These are phyloP conservation scores for Vitis hybrid DNA, from an alignment of 177 flowering plant genomes.

Conservation along the genomic window DNA sequence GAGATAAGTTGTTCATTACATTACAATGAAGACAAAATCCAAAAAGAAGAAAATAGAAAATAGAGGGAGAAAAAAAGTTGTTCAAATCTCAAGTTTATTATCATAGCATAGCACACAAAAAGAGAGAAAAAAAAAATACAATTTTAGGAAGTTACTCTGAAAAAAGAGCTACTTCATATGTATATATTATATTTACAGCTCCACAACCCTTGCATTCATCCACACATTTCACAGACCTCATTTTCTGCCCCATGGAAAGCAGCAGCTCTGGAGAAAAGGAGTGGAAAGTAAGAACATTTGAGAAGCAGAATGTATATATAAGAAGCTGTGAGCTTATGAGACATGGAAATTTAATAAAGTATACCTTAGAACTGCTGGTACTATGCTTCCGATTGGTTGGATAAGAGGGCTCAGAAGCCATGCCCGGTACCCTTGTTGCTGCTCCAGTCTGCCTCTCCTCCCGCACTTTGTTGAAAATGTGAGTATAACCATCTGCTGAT, in stretches of 20 bases:
- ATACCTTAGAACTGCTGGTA: constrained; percentile 26
- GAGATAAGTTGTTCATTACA: no score
- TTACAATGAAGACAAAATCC: no score
- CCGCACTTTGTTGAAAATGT: constrained; percentile 32
- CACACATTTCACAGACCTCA: constrained; percentile 18
- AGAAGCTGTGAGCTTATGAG: no score
- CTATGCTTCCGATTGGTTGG: background rate
- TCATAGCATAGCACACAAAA: constrained; percentile 17
- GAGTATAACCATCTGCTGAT: constrained; percentile 37
- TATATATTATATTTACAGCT: constrained; percentile 24
- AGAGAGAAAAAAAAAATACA: constrained; percentile 24
- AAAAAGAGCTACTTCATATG: constrained; percentile 15
- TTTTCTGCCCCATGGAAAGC: constrained; percentile 45
- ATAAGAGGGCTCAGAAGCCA: constrained; percentile 18
- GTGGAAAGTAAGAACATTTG: background rate
- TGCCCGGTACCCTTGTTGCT: constrained; percentile 18
- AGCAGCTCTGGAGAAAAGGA: constrained; percentile 33
- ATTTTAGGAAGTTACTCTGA: constrained; percentile 11
- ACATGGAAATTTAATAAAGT: constrained; percentile 2
- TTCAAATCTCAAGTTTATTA: constrained; percentile 1
- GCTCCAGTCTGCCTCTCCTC: constrained; percentile 45
- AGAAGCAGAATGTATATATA: background rate
- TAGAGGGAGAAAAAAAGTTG: no score
- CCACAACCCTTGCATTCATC: constrained; percentile 12
- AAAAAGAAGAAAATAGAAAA: no score